A percentile compares a stretch with the other conserved stretches of the same genome.
Conservation (phyloP, 106 monocot genomes). For the Phalaenopsis aphrodite region DNA sequence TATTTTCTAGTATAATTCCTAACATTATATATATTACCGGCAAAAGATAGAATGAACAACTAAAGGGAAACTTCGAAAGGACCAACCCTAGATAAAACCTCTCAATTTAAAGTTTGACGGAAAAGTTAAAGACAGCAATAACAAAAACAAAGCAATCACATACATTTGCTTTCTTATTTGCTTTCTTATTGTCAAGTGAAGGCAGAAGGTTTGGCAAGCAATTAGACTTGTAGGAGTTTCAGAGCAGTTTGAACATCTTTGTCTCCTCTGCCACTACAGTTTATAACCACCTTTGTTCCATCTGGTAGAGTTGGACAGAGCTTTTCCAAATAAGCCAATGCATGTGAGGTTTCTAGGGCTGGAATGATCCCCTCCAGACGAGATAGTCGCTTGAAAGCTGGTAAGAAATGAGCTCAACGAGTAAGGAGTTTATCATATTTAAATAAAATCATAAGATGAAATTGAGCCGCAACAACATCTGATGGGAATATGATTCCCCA, state of each 20-base stretch:
- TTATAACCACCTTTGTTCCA: constrained; percentile 35
- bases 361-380: constrained; percentile 47
- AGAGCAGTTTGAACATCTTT: constrained; percentile 42
- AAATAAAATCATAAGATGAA: background rate
- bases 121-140: background rate
- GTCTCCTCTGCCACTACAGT: constrained; percentile 43
- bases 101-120: background rate
- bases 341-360: constrained; percentile 44
- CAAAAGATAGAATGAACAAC: background rate
- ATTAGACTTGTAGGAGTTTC: constrained; percentile 18
- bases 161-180: background rate
- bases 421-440: background rate
- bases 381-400: constrained; percentile 36
- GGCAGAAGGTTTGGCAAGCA: background rate
- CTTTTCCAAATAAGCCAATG: constrained; percentile 30
- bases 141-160: background rate
- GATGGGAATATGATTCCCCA: too few relatives aligned
- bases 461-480: background rate
- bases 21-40: too few relatives aligned
- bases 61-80: background rate
- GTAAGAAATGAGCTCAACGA: background rate
- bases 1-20: too few relatives aligned
- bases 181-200: background rate
- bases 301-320: constrained; percentile 37
- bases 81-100: background rate